Percentiles rank a stretch among this genome's conserved stretches.
Evolutionary conservation across 1,284 basidiomycete genomes (phyloP).

Genomic region (Leccinum fallax): DNA sequence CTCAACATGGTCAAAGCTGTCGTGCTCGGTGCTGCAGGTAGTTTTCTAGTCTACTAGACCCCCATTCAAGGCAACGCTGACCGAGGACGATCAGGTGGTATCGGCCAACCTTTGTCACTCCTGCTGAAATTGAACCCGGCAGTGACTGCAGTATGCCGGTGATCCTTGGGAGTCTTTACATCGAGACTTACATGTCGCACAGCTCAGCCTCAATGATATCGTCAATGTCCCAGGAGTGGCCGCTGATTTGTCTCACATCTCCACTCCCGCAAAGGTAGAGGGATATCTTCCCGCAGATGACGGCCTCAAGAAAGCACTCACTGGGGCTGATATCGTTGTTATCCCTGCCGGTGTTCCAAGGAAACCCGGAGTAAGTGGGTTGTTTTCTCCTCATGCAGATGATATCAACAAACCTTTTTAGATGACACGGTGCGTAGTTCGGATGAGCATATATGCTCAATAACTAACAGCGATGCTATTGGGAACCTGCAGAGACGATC

Average conservation of each 20-base stretch:
- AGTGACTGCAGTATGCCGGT: conserved; percentile 65
- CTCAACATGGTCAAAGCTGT: conserved; percentile 86
- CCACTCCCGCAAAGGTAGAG: conserved; percentile 76
- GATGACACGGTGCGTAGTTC: conserved; percentile 72
- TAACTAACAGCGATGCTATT: conserved; percentile 25
- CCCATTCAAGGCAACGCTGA: conserved; percentile 6
- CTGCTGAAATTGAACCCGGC: conserved; percentile 86
- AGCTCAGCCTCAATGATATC: conserved; percentile 95
- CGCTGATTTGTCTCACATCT: conserved; percentile 90
- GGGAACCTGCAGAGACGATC: conserved; percentile 68
- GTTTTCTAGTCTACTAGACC: conserved; percentile 1
- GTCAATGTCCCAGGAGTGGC: conserved; percentile 96
- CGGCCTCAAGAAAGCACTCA: conserved; percentile 83
- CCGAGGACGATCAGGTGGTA: conserved; percentile 59
- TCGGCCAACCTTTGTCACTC: conserved; percentile 91
- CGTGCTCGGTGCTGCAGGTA: conserved; percentile 91
- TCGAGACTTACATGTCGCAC: neutral
- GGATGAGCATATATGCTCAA: conserved; percentile 5
- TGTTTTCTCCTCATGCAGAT: conserved; percentile 10
- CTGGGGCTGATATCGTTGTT: conserved; percentile 87
- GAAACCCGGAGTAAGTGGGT: conserved; percentile 81
- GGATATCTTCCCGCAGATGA: conserved; percentile 76
- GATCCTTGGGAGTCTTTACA: neutral
- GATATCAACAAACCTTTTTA: conserved; percentile 28
- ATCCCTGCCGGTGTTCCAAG: conserved; percentile 98